A percentile compares a stretch with the other conserved stretches of the same genome.
phyloP scores from a whole-genome alignment of 495 filamentous ascomycete species.

The Penicillium arizonense region DNA sequence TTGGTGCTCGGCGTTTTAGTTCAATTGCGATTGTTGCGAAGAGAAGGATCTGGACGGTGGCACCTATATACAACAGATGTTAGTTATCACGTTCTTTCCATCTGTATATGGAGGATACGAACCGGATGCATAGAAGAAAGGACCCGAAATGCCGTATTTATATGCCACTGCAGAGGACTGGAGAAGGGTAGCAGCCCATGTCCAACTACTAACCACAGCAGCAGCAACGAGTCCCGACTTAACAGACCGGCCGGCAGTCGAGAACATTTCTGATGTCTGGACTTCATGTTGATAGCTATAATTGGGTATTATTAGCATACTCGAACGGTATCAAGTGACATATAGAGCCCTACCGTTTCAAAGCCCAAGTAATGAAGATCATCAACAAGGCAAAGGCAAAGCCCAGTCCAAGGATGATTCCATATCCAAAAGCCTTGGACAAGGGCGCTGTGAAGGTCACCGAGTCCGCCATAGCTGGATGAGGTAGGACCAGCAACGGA shows the following conservation, averaged over 20 bases:
- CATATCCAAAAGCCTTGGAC: slow-evolving; percentile 74
- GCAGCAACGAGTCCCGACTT: slow-evolving; percentile 93
- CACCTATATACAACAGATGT: slow-evolving; percentile 29
- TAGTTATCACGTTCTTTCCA: not conserved
- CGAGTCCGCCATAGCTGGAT: slow-evolving; percentile 10
- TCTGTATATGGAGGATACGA: not conserved
- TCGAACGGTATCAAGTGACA: not conserved
- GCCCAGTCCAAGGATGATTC: slow-evolving; percentile 75
- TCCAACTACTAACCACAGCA: slow-evolving; percentile 96
- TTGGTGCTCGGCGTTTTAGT: slow-evolving; percentile 81
- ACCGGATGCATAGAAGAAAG: slow-evolving; percentile 82
- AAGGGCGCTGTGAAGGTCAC: slow-evolving; percentile 54
- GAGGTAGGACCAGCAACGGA: not conserved
- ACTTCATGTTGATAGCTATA: slow-evolving; percentile 84
- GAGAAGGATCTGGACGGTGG: slow-evolving; percentile 67
- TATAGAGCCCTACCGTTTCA: slow-evolving; percentile 53
- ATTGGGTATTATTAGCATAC: not conserved
- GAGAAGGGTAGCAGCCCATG: slow-evolving; percentile 63
- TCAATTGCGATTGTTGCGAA: slow-evolving; percentile 95
- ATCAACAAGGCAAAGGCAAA: slow-evolving; percentile 75
- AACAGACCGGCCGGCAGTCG: slow-evolving; percentile 88
- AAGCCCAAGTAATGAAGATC: slow-evolving; percentile 77
- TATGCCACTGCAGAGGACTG: slow-evolving; percentile 91
- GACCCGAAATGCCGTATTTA: slow-evolving; percentile 86
- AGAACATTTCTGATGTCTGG: slow-evolving; percentile 97